Evolutionary conservation across 352 stramenopile species (phyloP).

Genomic region (Phytophthora tentaculata): DNA sequence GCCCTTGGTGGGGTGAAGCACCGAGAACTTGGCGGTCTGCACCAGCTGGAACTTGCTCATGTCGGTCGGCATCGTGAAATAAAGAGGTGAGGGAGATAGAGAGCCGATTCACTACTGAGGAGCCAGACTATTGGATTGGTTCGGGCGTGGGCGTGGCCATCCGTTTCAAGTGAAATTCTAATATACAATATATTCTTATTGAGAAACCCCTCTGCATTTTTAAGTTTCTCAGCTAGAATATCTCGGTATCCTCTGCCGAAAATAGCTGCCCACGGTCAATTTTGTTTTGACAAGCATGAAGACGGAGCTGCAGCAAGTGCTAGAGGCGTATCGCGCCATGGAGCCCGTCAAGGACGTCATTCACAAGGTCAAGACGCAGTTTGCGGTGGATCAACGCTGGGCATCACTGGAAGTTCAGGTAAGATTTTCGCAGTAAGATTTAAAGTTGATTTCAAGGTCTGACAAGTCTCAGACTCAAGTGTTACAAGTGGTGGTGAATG

Average conservation of each 20-base stretch:
- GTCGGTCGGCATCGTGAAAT: slow-evolving; percentile 45
- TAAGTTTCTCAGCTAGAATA: too few relatives aligned
- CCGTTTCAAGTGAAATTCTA: slow-evolving; percentile 14
- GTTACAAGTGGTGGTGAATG: slow-evolving; percentile 56
- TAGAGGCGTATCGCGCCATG: slow-evolving; percentile 76
- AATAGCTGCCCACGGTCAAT: too few relatives aligned
- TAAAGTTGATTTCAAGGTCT: not conserved
- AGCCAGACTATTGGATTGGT: not conserved
- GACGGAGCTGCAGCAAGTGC: slow-evolving; percentile 42
- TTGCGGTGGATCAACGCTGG: slow-evolving; percentile 43
- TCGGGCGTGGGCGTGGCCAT: slow-evolving; percentile 1
- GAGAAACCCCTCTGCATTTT: too few relatives aligned
- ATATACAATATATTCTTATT: not conserved
- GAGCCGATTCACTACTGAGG: slow-evolving; percentile 33
- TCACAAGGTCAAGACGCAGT: slow-evolving; percentile 38
- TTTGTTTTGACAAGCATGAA: slow-evolving; percentile 18
- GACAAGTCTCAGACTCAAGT: slow-evolving; percentile 49
- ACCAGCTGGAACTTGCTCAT: slow-evolving; percentile 68
- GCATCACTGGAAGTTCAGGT: slow-evolving; percentile 67
- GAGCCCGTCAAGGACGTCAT: slow-evolving; percentile 55
- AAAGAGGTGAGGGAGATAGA: slow-evolving; percentile 4
- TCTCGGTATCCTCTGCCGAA: too few relatives aligned
- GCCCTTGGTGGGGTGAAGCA: slow-evolving; percentile 61
- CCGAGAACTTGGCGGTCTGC: slow-evolving; percentile 72
- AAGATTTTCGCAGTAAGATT: not conserved